A percentile compares a stretch with the other conserved stretches of the same genome.
These are phyloP conservation scores for Yarrowia sp. DNA, from an alignment of 805 yeast species.

Conservation along the genomic window DNA sequence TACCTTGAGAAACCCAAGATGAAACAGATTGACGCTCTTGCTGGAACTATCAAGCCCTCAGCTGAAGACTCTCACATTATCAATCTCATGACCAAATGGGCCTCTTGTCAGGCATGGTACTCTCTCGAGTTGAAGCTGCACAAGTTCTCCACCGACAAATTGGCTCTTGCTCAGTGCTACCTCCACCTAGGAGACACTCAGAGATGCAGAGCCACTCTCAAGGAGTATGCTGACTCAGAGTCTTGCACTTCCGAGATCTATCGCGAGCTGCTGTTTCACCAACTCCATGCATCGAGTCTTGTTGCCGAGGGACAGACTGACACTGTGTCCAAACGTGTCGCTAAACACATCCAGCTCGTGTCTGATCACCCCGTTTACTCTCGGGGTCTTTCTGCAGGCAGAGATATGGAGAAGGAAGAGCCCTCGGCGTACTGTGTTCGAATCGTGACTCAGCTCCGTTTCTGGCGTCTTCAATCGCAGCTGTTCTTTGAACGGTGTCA, in stretches of 20 bases:
- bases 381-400: conserved; percentile 3
- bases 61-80: neutral
- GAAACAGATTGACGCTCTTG: neutral
- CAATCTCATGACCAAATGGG: neutral
- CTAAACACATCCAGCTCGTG: conserved; percentile 8
- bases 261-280: neutral
- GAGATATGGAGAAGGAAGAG: conserved; percentile 5
- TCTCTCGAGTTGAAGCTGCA: conserved; percentile 20
- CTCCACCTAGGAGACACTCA: conserved; percentile 23
- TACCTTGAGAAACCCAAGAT: conserved; percentile 5
- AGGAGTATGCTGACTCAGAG: neutral
- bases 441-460: conserved; percentile 11
- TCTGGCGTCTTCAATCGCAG: conserved; percentile 3
- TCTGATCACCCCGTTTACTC: neutral
- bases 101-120: neutral
- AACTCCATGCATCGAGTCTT: neutral
- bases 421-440: conserved; percentile 11
- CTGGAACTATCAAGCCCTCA: neutral
- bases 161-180: conserved; percentile 22
- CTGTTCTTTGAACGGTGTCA: conserved; percentile 7
- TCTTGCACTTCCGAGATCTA: neutral
- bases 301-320: conserved; percentile 13
- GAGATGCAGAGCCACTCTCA: neutral
- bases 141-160: neutral
- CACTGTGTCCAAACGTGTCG: neutral